Evolutionary conservation across 1,284 basidiomycete genomes (phyloP), one percentile per base, ranked within the genome.

Genomic region (Sporisorium exsertum): DNA sequence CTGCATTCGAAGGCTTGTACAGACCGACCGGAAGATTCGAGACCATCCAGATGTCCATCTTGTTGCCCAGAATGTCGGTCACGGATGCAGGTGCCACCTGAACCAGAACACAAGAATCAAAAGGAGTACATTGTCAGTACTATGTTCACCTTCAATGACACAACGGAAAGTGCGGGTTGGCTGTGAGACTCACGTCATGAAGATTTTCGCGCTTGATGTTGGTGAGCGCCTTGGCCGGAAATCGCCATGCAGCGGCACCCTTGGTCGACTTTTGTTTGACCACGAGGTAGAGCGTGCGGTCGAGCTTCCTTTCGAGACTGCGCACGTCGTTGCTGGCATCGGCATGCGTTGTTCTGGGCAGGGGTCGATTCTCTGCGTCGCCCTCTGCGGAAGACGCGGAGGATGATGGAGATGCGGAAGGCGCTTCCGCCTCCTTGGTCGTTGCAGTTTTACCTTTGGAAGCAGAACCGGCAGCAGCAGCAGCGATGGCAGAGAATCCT

Each of bases 241-340:
- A 72, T 16, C 42, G 51, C 80, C 80, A 81, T 12, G 63, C 50
- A 32, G 61, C 49, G 9, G 62, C 46, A 15, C 49, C 56, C 20
- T 70, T 66, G 49, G 7, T 51, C 16, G 52, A 51, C 53, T 74
- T 65, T 27, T 87, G 88, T 77, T 90, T 89, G 18, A 97, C 87
- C 56, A 97, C 83, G 22, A 95, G 89, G 86, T 94, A 97, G 16
- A 98, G 86, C 82, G 96, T 96, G 55, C 94, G 89, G 77, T 93
- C 91, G 3, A 92, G 91, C 65, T 88, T 89, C 66, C 95, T 88
- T 86, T 97, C 92, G 78, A 97, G 87, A 82, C 91, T 93, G 84
- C 90, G 90, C 52, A 91, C 51, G 42, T 85, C 87, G 76, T 94
- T 91, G 35, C 84, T 88, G 43, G 83, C 82, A 85, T 94, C 93